phyloP scores from a whole-genome alignment of 78 protist species.

The Dictyostelium intermedium region DNA sequence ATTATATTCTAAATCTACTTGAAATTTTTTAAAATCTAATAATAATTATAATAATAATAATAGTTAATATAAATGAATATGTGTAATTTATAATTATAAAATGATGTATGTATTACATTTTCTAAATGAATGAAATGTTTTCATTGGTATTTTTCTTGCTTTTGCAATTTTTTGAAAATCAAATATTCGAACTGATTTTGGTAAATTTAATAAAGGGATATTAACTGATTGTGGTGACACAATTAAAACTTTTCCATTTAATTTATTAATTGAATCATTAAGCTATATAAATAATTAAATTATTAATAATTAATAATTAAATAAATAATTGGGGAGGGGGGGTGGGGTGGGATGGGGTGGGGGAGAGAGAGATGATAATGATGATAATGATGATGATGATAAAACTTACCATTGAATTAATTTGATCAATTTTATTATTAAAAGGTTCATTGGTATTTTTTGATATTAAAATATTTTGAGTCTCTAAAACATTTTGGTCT shows the following conservation, averaged over 20 bases:
- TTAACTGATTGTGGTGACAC: constrained; percentile 1
- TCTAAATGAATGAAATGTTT: background rate
- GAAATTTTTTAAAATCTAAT: background rate
- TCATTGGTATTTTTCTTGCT: background rate
- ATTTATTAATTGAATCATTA: background rate
- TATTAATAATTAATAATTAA: no score
- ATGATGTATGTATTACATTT: background rate
- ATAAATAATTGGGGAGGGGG: no score
- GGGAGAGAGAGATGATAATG: background rate
- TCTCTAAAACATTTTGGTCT: background rate
- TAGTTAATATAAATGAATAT: background rate
- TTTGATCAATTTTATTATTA: background rate
- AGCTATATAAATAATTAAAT: background rate
- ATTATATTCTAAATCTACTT: background rate
- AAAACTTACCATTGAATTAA: background rate
- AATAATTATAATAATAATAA: background rate
- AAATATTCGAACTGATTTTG: background rate
- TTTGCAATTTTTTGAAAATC: background rate
- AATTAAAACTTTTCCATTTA: background rate
- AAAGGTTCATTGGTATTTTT: background rate
- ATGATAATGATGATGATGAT: no score
- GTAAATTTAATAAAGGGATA: background rate
- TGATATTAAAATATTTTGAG: background rate
- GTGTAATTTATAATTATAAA: no score
- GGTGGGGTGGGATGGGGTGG: no score